Conservation (phyloP, 768 basidiomycete species). For the Phaffia australis region DNA sequence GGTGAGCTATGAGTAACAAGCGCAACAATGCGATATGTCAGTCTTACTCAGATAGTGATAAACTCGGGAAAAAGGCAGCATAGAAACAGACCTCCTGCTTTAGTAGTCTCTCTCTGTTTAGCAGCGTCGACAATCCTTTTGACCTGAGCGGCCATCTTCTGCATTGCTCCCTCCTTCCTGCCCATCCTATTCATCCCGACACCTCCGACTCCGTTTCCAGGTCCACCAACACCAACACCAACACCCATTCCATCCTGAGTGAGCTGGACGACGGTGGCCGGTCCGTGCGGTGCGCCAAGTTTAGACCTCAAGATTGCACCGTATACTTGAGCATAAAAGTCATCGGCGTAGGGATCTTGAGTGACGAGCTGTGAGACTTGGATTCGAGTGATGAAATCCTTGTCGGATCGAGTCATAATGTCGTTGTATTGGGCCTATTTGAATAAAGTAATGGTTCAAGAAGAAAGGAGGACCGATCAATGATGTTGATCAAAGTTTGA, state of each 20-base stretch:
- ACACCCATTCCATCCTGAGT: conserved; percentile 60
- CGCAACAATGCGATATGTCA: neutral
- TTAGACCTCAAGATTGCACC: conserved; percentile 71
- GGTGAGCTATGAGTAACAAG: conserved; percentile 30
- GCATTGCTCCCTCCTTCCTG: conserved; percentile 73
- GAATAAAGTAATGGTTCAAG: neutral
- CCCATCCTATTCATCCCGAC: conserved; percentile 37
- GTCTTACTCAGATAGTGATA: neutral
- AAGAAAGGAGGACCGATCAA: neutral
- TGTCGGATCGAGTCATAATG: conserved; percentile 50
- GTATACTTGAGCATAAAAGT: conserved; percentile 97
- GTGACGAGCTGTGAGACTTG: conserved; percentile 94
- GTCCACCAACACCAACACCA: conserved; percentile 54
- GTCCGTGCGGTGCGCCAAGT: conserved; percentile 41
- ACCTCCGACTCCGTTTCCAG: conserved; percentile 46
- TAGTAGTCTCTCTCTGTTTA: conserved; percentile 72
- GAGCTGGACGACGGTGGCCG: conserved; percentile 61
- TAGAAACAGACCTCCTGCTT: conserved; percentile 44
- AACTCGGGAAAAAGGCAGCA: neutral
- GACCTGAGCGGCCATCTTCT: conserved; percentile 74
- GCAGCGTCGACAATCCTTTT: conserved; percentile 91
- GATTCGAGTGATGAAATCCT: conserved; percentile 98
- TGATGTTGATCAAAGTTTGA: neutral
- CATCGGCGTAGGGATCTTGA: conserved; percentile 91
- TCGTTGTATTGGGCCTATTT: conserved; percentile 37